phyloP scores from a whole-genome alignment of 2,329 filamentous ascomycete genomes.

The Fusarium sp. region DNA sequence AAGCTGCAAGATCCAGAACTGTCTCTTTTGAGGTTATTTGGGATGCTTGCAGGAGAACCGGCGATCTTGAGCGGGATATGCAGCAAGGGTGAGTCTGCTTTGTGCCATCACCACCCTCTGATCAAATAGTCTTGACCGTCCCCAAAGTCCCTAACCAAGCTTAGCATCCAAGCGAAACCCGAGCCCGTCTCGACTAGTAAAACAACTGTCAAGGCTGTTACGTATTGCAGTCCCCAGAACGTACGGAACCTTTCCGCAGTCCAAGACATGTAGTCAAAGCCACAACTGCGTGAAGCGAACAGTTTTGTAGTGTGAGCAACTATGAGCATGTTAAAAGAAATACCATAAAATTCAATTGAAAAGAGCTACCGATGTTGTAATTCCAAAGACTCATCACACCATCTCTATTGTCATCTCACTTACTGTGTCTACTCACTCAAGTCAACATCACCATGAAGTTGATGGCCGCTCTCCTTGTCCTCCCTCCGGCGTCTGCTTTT shows the following conservation, averaged over 20 bases:
- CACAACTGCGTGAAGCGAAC: neutral
- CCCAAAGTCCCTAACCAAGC: too few species aligned
- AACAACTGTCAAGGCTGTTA: neutral
- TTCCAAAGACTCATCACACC: neutral
- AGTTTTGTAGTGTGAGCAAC: neutral
- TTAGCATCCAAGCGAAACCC: too few species aligned
- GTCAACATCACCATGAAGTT: neutral
- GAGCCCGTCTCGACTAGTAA: too few species aligned
- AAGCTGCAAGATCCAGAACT: neutral
- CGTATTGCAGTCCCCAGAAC: neutral
- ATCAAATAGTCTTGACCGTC: too few species aligned
- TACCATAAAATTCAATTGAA: neutral
- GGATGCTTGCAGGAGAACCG: too few species aligned
- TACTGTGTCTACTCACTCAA: neutral
- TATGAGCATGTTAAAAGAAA: neutral
- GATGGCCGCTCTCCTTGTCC: neutral
- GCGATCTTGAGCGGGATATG: too few species aligned
- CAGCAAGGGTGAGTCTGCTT: too few species aligned
- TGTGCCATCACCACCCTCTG: too few species aligned
- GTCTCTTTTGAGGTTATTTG: neutral
- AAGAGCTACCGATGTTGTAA: neutral
- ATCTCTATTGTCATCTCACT: neutral
- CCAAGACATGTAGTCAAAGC: neutral
- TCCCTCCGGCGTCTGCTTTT: neutral
- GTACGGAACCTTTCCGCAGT: neutral